Conservation (phyloP, 2,329 filamentous ascomycete genomes). For the Colletotrichum theobromicola region DNA sequence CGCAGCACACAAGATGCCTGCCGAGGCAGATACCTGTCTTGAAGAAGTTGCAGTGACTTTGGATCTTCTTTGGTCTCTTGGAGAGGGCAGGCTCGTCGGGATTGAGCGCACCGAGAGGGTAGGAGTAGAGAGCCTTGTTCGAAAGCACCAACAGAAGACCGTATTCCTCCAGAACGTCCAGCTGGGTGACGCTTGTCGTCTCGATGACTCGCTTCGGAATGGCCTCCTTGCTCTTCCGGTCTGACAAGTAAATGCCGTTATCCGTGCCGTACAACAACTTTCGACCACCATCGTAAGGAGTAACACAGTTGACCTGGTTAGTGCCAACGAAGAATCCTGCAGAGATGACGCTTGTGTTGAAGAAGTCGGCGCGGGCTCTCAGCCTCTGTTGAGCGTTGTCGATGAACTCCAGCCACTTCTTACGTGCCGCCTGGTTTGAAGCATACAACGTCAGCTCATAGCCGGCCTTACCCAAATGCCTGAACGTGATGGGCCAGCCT, state of each 20-base stretch:
- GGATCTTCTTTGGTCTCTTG: constrained; percentile 93
- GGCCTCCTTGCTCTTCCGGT: constrained; percentile 86
- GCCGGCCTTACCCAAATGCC: constrained; percentile 92
- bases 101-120: constrained; percentile 85
- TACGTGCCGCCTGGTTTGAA: constrained; percentile 81
- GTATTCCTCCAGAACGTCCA: constrained; percentile 96
- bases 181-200: constrained; percentile 85
- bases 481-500: constrained; percentile 94
- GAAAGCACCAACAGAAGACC: constrained; percentile 88
- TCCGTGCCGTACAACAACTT: constrained; percentile 96
- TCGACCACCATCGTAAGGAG: constrained; percentile 92
- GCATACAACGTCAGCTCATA: constrained; percentile 93
- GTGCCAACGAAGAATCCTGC: constrained; percentile 64
- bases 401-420: constrained; percentile 98
- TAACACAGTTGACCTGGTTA: constrained; percentile 93
- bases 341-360: constrained; percentile 73
- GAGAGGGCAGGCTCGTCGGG: constrained; percentile 79
- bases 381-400: constrained; percentile 88
- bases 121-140: constrained; percentile 92
- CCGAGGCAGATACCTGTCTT: constrained; percentile 95
- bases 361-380: constrained; percentile 87
- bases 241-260: constrained; percentile 89
- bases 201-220: constrained; percentile 85
- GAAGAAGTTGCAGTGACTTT: constrained; percentile 98
- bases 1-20: constrained; percentile 92